Evolutionary conservation across 2,329 filamentous ascomycete genomes (phyloP), one percentile per base, ranked within the genome.

Genomic region (Arthrobotrys entomopaga): DNA sequence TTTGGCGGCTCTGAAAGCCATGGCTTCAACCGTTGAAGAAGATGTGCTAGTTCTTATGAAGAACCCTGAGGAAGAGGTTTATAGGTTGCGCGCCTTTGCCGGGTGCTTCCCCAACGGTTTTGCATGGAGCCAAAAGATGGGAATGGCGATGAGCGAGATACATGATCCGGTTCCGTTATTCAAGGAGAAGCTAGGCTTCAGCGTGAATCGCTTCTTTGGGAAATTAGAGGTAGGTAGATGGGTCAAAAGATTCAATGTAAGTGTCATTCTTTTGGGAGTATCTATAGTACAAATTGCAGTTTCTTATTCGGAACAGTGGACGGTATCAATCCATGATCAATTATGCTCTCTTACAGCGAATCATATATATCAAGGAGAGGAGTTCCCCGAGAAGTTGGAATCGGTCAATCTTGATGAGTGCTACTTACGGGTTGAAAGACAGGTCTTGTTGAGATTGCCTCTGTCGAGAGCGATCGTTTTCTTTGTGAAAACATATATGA

Each of bases 401-500:
- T 40, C 43, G 13, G 73, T 78, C 15, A 67, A 77, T 48, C 72
- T 77, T 11, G 72, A 75, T n/a, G 60, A 52, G 38, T 69, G 81
- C 5, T 80, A 79, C 54, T 74, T 84, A 3, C 81, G 85, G 24
- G 82, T 84, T 29, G 85, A 88, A 78, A 80, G 86, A 13, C 86
- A 87, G 77, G 85, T 84, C 0, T 76, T 87, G 29, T 84, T 82
- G 0, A 82, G 85, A 0, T 81, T 87, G 6, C 85, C 85, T 0
- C 77, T 81, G 65, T 85, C 83, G 0, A 78, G 79, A 1, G 83
- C 84, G 0, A 79, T 87, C 1, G 77, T 87, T 11, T 87, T 87
- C 78, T 85, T 84, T 8, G 86, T 87, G 81, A 87, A 87, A 80
- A 86, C 85, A 0, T 86, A 86, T 67, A 69, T 86, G 15, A 86